Evolutionary conservation across 805 yeast genomes (phyloP).

Genomic region (Limtongozyma cylindracea): DNA sequence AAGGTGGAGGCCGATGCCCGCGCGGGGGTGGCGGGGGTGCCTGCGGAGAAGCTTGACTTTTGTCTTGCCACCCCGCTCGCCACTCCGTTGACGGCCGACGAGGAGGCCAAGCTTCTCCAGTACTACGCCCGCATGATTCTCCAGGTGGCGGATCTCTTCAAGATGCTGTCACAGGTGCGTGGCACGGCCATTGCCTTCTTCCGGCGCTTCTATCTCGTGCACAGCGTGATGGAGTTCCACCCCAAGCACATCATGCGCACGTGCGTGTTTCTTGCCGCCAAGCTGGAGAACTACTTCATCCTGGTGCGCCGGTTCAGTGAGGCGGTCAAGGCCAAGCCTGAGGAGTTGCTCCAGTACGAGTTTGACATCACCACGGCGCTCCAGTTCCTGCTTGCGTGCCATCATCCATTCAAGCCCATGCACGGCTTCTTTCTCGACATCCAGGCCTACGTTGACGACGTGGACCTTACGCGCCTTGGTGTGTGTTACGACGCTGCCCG

Average conservation of each 20-base stretch:
- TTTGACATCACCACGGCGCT: conserved; percentile 51
- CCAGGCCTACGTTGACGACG: conserved; percentile 16
- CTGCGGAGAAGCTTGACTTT: conserved; percentile 3
- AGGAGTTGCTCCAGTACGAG: conserved; percentile 53
- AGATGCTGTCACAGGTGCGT: conserved; percentile 69
- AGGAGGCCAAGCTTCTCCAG: conserved; percentile 40
- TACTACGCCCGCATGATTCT: conserved; percentile 53
- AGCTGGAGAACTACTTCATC: conserved; percentile 76
- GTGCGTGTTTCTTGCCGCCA: conserved; percentile 76
- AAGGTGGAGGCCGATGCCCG: conserved; percentile 8
- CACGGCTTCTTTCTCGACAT: conserved; percentile 88
- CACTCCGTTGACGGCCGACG: conserved; percentile 30
- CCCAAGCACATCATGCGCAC: conserved; percentile 55
- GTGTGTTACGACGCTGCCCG: conserved; percentile 48
- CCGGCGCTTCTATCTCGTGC: conserved; percentile 42
- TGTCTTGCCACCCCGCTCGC: conserved; percentile 9
- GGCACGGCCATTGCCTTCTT: conserved; percentile 74
- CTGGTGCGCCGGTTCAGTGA: conserved; percentile 57
- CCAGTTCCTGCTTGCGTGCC: conserved; percentile 59
- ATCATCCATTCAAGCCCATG: conserved; percentile 74
- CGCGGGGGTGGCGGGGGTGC: too few relatives aligned
- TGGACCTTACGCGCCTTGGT: conserved; percentile 26
- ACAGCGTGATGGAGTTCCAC: conserved; percentile 70
- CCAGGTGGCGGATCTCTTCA: conserved; percentile 44
- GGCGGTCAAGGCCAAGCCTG: conserved; percentile 39